Evolutionary conservation across 441 rosid species (phyloP).

Genomic region (Raphanus hybrid): DNA sequence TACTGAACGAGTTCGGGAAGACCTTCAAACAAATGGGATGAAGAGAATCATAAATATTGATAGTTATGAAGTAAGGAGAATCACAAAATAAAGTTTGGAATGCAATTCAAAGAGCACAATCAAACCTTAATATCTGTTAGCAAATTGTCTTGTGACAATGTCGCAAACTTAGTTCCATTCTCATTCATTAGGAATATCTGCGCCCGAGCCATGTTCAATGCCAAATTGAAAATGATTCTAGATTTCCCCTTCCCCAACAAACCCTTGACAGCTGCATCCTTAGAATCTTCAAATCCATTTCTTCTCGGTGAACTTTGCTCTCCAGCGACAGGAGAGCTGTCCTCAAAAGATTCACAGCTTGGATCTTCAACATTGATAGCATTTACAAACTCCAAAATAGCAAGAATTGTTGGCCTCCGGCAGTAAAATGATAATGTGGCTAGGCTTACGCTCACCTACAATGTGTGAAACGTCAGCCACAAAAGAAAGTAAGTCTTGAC

Average conservation of each 20-base stretch:
- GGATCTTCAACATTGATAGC: conserved; percentile 76
- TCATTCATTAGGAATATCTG: conserved; percentile 95
- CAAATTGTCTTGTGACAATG: conserved; percentile 91
- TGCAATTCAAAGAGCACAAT: conserved; percentile 31
- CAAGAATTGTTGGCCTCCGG: conserved; percentile 95
- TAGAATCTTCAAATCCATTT: conserved; percentile 54
- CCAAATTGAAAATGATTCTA: conserved; percentile 77
- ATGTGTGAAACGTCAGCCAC: conserved; percentile 38
- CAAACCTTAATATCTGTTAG: conserved; percentile 91
- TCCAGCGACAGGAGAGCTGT: conserved; percentile 59
- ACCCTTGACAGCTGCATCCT: conserved; percentile 81
- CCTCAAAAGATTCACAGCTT: conserved; percentile 62
- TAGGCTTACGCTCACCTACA: conserved; percentile 81
- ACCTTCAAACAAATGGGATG: conserved; percentile 55
- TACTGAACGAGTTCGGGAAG: conserved; percentile 95
- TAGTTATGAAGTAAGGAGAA: conserved; percentile 22
- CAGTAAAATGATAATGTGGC: conserved; percentile 96
- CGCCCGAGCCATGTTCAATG: conserved; percentile 91
- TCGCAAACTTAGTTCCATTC: conserved; percentile 85
- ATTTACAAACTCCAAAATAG: conserved; percentile 88
- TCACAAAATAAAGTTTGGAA: conserved; percentile 17
- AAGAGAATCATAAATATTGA: conserved; percentile 27
- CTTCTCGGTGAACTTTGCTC: conserved; percentile 50
- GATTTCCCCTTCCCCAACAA: conserved; percentile 97
- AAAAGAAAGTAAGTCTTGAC: conserved; percentile 33